These are phyloP conservation scores for Calamus simplicifolius DNA, from an alignment of 176 grass and related monocot species.

Conservation along the genomic window DNA sequence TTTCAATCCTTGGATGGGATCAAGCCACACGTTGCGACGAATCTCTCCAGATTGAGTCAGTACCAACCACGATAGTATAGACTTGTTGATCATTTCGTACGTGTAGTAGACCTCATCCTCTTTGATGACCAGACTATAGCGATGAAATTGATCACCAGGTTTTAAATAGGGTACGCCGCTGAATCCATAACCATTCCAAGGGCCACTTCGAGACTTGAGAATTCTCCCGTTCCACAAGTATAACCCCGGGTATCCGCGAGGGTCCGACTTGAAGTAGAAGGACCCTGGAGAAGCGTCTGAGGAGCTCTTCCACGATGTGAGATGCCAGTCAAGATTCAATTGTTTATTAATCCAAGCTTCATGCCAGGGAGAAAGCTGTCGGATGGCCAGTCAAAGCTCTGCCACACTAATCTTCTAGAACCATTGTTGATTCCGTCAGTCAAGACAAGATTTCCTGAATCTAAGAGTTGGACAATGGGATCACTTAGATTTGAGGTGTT, in stretches of 20 bases:
- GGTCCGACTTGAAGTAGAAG: constrained; percentile 23
- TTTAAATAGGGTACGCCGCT: constrained; percentile 20
- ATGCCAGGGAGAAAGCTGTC: constrained; percentile 32
- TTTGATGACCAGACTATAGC: constrained; percentile 17
- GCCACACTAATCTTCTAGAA: no score
- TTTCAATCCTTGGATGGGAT: no score
- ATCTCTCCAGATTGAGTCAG: no score
- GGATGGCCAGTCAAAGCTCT: constrained; percentile 46
- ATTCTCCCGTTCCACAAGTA: constrained; percentile 9
- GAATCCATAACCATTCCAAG: constrained; percentile 45
- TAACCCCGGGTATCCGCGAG: constrained; percentile 15
- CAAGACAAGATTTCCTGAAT: no score
- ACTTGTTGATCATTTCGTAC: no score
- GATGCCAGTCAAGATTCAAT: constrained; percentile 21
- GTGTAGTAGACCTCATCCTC: constrained; percentile 2
- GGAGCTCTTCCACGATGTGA: constrained; percentile 38
- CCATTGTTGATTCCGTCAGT: no score
- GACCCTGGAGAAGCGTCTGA: constrained; percentile 27
- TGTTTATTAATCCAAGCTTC: constrained; percentile 42
- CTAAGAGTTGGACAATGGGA: no score
- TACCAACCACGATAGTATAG: no score
- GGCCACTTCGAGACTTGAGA: constrained; percentile 23
- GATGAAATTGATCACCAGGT: not conserved
- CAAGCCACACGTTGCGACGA: no score
- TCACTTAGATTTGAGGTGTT: no score